Evolutionary conservation across 2,329 filamentous ascomycete genomes (phyloP), one percentile per base, ranked within the genome.

Genomic region (Cryphonectria japonica): DNA sequence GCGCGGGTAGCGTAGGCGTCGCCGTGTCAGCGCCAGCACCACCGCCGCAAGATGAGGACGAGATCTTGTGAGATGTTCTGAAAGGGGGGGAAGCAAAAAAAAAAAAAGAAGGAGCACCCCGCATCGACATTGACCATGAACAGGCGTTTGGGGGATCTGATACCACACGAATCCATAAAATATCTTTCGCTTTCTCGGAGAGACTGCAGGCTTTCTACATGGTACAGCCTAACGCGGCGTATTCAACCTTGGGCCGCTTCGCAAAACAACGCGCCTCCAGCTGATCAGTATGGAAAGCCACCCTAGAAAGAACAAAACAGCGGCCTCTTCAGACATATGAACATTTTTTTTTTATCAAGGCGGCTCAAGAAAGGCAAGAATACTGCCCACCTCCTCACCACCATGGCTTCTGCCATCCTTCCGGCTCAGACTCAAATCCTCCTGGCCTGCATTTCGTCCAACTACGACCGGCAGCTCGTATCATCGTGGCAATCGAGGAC

Each of bases 131-230:
- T 52, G 46, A 46, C 71, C 52, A 72, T 52, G 66, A 72, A 66
- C 41, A 69, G 69, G 69, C 69, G 71, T 71, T 71, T 50, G 46
- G 26, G 66, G 71, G 66, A 46, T 63, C 62, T 54, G 69, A 72
- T 72, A 72, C 71, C 71, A 72, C 57, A 62, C 67, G 66, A 46
- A 69, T 61, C 63, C 57, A 39, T 50, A 67, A 63, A 63, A 63
- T 19, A 60, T 71, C 39, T 65, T 61, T 59, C 43, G 66, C 67
- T 59, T 54, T 26, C 41, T 9, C 37, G 37, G 37, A 26, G 19
- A 39, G 8, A 37, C 29, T 37, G 16, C 46, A 19, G 13, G n/a
- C 26, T 41, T 29, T 37, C 19, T 26, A 9, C 8, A 16, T 34
- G 2, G 29, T 39, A 34, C 32, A 19, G 8, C 22, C 3, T 16